Percentiles rank a stretch among this genome's conserved stretches.
Evolutionary conservation across 148 eudicot genomes (phyloP).

Genomic region (Chenopodium suecicum): DNA sequence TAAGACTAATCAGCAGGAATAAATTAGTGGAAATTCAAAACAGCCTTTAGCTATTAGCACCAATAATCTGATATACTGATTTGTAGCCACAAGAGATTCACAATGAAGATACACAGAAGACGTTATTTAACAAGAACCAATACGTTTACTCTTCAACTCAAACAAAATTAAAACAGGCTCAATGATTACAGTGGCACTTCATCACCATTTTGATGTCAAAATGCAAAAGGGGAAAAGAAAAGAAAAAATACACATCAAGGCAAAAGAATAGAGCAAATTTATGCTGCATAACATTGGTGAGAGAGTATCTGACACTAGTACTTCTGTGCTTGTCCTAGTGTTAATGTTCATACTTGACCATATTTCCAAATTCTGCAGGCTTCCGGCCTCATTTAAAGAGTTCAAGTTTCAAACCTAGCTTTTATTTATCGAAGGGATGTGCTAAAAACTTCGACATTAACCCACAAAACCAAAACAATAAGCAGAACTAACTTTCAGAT

Average conservation of each 20-base stretch:
- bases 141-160: neutral
- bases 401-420: neutral
- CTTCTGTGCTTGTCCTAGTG: neutral
- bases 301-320: no score
- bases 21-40: neutral
- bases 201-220: neutral
- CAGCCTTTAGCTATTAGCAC: neutral
- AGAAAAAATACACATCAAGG: neutral
- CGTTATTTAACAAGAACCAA: neutral
- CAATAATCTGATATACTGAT: neutral
- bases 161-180: neutral
- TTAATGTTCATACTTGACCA: neutral
- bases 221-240: no score
- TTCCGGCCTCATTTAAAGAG: neutral
- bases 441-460: neutral
- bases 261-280: neutral
- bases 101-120: neutral
- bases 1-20: neutral
- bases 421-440: neutral
- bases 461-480: neutral
- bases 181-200: neutral
- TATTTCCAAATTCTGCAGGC: neutral
- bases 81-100: neutral
- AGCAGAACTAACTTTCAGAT: neutral
- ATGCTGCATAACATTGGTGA: no score